Percentiles rank a stretch among this genome's conserved stretches.
Evolutionary conservation across 306 rosid genomes (phyloP).

Genomic region (Urtica urens): DNA sequence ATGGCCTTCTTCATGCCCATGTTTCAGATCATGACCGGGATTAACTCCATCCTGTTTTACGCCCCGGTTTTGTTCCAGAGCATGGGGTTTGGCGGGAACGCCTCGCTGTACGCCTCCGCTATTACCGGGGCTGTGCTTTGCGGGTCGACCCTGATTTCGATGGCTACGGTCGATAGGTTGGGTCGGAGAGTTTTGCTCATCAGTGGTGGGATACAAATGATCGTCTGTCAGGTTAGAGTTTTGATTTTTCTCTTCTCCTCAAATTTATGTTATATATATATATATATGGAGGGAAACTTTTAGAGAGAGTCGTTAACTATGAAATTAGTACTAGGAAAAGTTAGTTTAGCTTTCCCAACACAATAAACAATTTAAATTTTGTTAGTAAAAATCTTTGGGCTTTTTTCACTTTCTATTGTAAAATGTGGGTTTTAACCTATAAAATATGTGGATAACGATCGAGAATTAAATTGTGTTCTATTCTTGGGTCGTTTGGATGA

Average conservation of each 20-base stretch:
- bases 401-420: no score
- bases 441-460: no score
- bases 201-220: conserved; percentile 82
- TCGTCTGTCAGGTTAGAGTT: conserved; percentile 58
- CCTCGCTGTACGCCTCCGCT: conserved; percentile 78
- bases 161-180: conserved; percentile 62
- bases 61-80: conserved; percentile 81
- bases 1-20: conserved; percentile 84
- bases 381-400: no score
- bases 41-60: conserved; percentile 78
- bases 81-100: conserved; percentile 75
- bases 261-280: neutral
- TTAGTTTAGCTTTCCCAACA: no score
- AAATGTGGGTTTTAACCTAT: no score
- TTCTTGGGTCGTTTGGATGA: no score
- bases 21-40: conserved; percentile 82
- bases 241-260: neutral
- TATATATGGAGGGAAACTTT: neutral
- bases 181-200: conserved; percentile 68
- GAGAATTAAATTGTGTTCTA: no score
- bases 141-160: conserved; percentile 61
- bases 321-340: no score
- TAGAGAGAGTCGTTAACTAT: neutral
- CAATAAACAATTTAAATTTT: no score
- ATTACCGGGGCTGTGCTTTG: conserved; percentile 83